Base-by-base conservation (phyloP, 768 basidiomycete species). In the Suillus occidentalis region DNA sequence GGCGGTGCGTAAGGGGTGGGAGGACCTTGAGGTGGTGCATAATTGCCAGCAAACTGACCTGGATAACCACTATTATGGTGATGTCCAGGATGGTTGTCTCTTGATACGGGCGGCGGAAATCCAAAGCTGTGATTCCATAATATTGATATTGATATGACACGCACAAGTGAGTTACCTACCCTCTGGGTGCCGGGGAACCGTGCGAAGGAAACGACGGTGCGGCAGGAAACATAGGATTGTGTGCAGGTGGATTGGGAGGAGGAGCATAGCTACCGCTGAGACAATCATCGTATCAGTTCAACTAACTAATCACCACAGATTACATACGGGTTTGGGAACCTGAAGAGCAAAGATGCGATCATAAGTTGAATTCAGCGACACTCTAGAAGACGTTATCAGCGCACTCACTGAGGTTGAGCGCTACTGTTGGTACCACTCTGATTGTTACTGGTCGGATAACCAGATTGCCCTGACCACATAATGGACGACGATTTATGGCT, bases 61-160 rank as follows among this genome's bases (percentile, higher is more conserved):
- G 76, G 75, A 57, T 75, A 75, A 60, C 73, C 72, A 63, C 68
- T 66, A 14, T 65, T 58, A 12, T 70, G 69, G 55, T 78, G 72
- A 55, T 80, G 79, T n/a, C 79, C 83, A 28, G 83, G 83, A 66
- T 81, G 78, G 55, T 70, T 79, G 20, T 69, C 69, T 63, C 74
- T 72, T 40, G 71, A 70, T 25, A 73, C 70, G 39, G 76, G 77
- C 22, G 70, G 69, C 12, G 68, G 69, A 10, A 74, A 73, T 1
- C 64, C 65, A 53, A 55, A 53, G 14, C 61, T 68, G 14, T 66
- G 28, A 16, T 34, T 16, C 25, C 25, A 36, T 42, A 4, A 61
- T 53, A 34, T 28, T 14, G 36, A 34, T 5, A 36, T 25, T 39
- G 13, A 34, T 57, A 1, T 10, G 52, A 39, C 1, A 31, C 8